phyloP scores from a whole-genome alignment of 495 filamentous ascomycete genomes.

The Talaromyces wortmannii region DNA sequence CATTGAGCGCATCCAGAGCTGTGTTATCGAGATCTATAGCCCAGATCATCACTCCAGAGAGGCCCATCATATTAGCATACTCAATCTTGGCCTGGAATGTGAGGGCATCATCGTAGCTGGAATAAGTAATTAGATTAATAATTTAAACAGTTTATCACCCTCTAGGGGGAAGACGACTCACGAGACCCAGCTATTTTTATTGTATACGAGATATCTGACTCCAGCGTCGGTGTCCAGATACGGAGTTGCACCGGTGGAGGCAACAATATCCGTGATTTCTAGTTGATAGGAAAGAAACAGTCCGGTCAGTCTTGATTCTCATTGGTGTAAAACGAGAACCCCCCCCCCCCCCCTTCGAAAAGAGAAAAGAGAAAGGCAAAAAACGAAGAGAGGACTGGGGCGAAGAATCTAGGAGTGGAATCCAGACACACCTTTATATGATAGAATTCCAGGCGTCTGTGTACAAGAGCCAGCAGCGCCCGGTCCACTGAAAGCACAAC shows the following conservation, averaged over 20 bases:
- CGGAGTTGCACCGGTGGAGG: background rate
- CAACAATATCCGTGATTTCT: conserved; percentile 24
- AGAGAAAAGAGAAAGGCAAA: too few species aligned
- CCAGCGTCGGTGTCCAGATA: conserved; percentile 9
- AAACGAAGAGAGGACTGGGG: too few species aligned
- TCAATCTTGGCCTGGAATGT: conserved; percentile 29
- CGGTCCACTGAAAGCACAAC: conserved; percentile 16
- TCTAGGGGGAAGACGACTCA: background rate
- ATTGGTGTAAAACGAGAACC: too few species aligned
- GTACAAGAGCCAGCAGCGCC: conserved; percentile 25
- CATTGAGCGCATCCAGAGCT: background rate
- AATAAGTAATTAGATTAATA: conserved; percentile 27
- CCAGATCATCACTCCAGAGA: conserved; percentile 33
- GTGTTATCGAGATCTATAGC: conserved; percentile 19
- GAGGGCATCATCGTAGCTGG: conserved; percentile 27
- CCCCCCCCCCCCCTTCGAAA: too few species aligned
- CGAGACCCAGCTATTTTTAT: conserved; percentile 28
- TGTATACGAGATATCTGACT: conserved; percentile 28
- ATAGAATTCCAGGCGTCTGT: conserved; percentile 17
- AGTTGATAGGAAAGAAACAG: too few species aligned
- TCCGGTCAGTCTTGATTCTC: too few species aligned
- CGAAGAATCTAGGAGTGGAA: background rate
- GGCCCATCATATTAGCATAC: conserved; percentile 23
- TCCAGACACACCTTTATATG: conserved; percentile 4
- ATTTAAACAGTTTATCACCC: conserved; percentile 9